Conservation (phyloP, 2,329 filamentous ascomycete species). For the Zymoseptoria crescenta region DNA sequence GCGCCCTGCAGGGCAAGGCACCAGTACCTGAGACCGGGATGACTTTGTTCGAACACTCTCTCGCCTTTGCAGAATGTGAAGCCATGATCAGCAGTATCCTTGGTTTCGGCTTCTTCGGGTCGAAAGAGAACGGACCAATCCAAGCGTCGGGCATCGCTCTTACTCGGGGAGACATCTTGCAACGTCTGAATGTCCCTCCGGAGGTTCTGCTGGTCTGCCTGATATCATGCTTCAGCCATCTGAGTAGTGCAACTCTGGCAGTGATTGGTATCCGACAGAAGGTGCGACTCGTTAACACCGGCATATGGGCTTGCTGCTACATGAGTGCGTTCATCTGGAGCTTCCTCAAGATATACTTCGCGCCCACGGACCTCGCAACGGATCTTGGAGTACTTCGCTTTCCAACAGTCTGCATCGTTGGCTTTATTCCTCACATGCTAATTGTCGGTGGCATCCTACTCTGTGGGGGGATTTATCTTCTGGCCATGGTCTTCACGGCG, state of each 20-base stretch:
- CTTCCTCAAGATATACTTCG: constrained; percentile 41
- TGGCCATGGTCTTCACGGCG: constrained; percentile 71
- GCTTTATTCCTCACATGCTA: constrained; percentile 89
- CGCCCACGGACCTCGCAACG: constrained; percentile 49
- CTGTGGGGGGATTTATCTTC: constrained; percentile 67
- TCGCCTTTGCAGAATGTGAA: constrained; percentile 94
- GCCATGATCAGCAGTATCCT: constrained; percentile 75
- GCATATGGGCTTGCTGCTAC: constrained; percentile 82
- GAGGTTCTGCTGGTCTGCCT: constrained; percentile 82
- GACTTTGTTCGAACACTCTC: constrained; percentile 91
- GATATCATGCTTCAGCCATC: constrained; percentile 80
- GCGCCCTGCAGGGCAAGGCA: constrained; percentile 74
- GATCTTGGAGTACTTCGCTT: constrained; percentile 71
- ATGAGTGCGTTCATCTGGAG: constrained; percentile 80
- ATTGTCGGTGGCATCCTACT: constrained; percentile 70
- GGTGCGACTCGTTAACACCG: constrained; percentile 78
- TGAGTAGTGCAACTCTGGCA: constrained; percentile 75
- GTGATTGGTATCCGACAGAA: constrained; percentile 70
- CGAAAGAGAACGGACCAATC: constrained; percentile 33
- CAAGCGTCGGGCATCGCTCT: constrained; percentile 13
- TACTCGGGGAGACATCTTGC: constrained; percentile 50
- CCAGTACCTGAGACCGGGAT: constrained; percentile 84
- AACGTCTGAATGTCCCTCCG: constrained; percentile 76
- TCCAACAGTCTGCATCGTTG: constrained; percentile 88
- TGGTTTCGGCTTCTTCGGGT: constrained; percentile 61